Conservation (phyloP, 805 yeast species). For the Candida stauntonica region DNA sequence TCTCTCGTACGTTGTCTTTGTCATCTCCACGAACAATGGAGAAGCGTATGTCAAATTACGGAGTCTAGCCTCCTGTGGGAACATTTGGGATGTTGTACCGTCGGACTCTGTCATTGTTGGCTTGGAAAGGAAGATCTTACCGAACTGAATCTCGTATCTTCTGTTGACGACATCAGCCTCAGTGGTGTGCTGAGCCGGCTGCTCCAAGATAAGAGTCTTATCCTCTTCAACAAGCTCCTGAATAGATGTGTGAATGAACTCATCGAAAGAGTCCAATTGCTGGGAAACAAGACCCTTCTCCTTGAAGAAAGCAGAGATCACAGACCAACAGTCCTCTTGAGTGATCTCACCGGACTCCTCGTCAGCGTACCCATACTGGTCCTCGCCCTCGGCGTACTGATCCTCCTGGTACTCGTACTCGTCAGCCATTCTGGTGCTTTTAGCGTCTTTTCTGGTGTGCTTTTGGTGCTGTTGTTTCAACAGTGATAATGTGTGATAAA, state of each 20-base stretch:
- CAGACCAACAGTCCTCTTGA: slow-evolving; percentile 99
- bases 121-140: slow-evolving; percentile 91
- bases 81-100: slow-evolving; percentile 98
- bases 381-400: too few species aligned
- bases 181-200: slow-evolving; percentile 95
- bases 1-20: slow-evolving; percentile 80
- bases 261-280: slow-evolving; percentile 97
- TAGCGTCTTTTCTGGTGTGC: not conserved
- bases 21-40: slow-evolving; percentile 93
- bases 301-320: slow-evolving; percentile 91
- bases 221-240: slow-evolving; percentile 97
- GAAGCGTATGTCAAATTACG: slow-evolving; percentile 95
- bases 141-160: slow-evolving; percentile 95
- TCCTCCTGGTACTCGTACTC: slow-evolving; percentile 33
- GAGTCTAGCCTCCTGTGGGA: slow-evolving; percentile 96
- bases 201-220: slow-evolving; percentile 88
- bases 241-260: slow-evolving; percentile 92
- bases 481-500: too few species aligned
- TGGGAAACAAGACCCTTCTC: slow-evolving; percentile 97
- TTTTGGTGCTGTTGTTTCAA: too few species aligned
- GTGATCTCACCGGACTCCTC: slow-evolving; percentile 54
- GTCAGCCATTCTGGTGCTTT: slow-evolving; percentile 16
- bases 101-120: slow-evolving; percentile 99
- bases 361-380: slow-evolving; percentile 56
- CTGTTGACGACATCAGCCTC: slow-evolving; percentile 86